Evolutionary conservation across 768 basidiomycete genomes (phyloP).

Genomic region (Naganishia vishniacii): DNA sequence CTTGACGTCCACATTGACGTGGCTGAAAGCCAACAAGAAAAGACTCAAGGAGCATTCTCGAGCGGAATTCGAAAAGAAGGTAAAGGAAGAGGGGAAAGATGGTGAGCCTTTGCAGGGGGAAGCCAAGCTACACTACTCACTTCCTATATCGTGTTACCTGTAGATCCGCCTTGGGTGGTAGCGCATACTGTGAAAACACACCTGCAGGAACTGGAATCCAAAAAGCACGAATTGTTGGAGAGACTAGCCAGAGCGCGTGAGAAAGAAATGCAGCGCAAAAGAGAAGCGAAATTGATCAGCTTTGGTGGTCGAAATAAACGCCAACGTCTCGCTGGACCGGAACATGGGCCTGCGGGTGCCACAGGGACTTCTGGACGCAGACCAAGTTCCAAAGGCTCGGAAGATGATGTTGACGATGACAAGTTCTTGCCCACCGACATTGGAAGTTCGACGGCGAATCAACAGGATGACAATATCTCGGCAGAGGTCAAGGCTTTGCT

Average conservation of each 20-base stretch:
- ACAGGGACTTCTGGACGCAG: too few relatives aligned
- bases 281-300: conserved; percentile 13
- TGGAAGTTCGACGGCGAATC: conserved; percentile 31
- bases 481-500: conserved; percentile 73
- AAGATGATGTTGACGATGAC: conserved; percentile 56
- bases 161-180: conserved; percentile 47
- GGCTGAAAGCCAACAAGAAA: conserved; percentile 37
- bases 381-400: not conserved
- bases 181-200: conserved; percentile 40
- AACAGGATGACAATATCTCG: conserved; percentile 58
- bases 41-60: conserved; percentile 31
- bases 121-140: not conserved
- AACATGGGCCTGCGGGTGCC: not conserved
- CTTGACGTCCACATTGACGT: conserved; percentile 44
- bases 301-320: not conserved
- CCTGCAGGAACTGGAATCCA: conserved; percentile 30
- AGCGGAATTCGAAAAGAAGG: conserved; percentile 25
- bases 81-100: conserved; percentile 35
- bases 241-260: conserved; percentile 36
- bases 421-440: conserved; percentile 65
- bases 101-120: conserved; percentile 26
- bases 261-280: conserved; percentile 30
- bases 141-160: too few relatives aligned
- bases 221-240: conserved; percentile 26
- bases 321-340: not conserved